phyloP scores from a whole-genome alignment of 106 monocot species.

The Ottelia alismoides region DNA sequence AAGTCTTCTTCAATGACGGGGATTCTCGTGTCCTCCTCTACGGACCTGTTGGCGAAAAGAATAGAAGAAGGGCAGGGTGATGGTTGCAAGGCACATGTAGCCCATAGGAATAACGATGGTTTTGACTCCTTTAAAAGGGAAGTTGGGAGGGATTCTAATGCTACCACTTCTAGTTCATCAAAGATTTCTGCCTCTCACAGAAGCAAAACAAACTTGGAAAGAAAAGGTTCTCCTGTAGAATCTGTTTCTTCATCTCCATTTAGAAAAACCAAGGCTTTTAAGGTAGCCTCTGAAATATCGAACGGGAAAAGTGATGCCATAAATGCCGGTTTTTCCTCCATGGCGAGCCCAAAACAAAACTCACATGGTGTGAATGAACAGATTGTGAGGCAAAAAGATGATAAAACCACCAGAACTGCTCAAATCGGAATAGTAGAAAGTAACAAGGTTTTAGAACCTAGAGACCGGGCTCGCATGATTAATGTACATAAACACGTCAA shows the following conservation, averaged over 20 bases:
- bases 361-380: slow-evolving; percentile 26
- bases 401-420: slow-evolving; percentile 4
- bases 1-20: too few relatives aligned
- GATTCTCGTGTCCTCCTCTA: too few relatives aligned
- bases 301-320: too few relatives aligned
- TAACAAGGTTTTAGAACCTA: slow-evolving; percentile 11
- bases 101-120: slow-evolving; percentile 9
- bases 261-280: slow-evolving; percentile 25
- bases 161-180: slow-evolving; percentile 69
- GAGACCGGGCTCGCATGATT: slow-evolving; percentile 11
- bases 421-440: slow-evolving; percentile 16
- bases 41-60: slow-evolving; percentile 7
- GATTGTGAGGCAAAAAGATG: slow-evolving; percentile 10
- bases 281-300: slow-evolving; percentile 7
- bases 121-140: slow-evolving; percentile 21
- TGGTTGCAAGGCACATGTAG: slow-evolving; percentile 11
- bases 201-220: slow-evolving; percentile 45
- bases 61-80: slow-evolving; percentile 1
- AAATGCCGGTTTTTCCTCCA: too few relatives aligned
- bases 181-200: slow-evolving; percentile 57
- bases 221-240: slow-evolving; percentile 59
- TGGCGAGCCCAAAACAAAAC: too few relatives aligned
- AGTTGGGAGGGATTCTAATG: slow-evolving; percentile 16
- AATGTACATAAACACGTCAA: slow-evolving; percentile 8
- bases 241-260: slow-evolving; percentile 87